These are phyloP conservation scores for Obelidium mucronatum DNA, from an alignment of 192 early-diverging fungal genomes.

Conservation along the genomic window DNA sequence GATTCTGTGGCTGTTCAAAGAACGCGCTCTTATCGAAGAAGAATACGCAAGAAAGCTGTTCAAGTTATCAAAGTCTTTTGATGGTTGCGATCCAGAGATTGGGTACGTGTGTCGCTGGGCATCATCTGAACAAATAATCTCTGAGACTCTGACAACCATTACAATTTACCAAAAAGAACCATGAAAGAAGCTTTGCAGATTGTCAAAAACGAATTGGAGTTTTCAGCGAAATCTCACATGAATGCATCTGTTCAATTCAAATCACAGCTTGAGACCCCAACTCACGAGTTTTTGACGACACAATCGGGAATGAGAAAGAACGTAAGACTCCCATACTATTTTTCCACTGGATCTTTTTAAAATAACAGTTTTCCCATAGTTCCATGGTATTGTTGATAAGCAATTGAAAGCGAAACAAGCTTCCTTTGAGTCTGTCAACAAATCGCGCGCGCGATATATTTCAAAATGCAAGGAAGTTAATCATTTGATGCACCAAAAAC, in stretches of 20 bases:
- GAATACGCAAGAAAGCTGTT: slow-evolving; percentile 56
- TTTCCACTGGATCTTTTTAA: not conserved
- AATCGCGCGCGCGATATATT: slow-evolving; percentile 59
- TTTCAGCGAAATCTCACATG: slow-evolving; percentile 42
- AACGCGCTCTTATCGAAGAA: slow-evolving; percentile 60
- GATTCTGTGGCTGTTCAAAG: slow-evolving; percentile 47
- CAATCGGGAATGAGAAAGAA: slow-evolving; percentile 55
- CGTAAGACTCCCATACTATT: slow-evolving; percentile 28
- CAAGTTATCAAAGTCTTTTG: slow-evolving; percentile 56
- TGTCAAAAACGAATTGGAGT: slow-evolving; percentile 54
- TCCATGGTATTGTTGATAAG: slow-evolving; percentile 49
- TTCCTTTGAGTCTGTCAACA: slow-evolving; percentile 43
- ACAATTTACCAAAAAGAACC: slow-evolving; percentile 30
- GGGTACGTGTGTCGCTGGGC: too few relatives aligned
- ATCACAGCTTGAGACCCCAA: slow-evolving; percentile 50
- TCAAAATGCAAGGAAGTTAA: slow-evolving; percentile 48
- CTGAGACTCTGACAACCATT: not conserved
- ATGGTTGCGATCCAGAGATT: too few relatives aligned
- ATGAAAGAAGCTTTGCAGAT: slow-evolving; percentile 54
- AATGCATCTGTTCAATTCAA: slow-evolving; percentile 54
- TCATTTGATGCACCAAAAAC: slow-evolving; percentile 28
- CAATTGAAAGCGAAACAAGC: slow-evolving; percentile 52
- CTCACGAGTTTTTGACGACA: slow-evolving; percentile 47
- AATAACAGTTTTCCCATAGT: slow-evolving; percentile 30
- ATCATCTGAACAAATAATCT: not conserved